Conservation (phyloP, 2,329 filamentous ascomycete species). For the Endoconidiophora polonica region DNA sequence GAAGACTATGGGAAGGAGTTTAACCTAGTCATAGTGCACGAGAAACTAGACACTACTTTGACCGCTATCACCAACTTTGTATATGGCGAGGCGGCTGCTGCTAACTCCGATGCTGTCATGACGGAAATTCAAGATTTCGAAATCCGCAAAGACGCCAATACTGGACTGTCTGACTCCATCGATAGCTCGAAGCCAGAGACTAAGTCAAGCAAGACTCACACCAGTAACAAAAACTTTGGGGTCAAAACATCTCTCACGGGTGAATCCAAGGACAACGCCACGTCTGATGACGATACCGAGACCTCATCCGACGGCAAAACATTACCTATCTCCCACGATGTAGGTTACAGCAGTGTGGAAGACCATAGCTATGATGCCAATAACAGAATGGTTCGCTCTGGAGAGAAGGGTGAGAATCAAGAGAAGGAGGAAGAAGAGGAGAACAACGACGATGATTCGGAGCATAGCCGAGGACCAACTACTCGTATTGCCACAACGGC, state of each 20-base stretch:
- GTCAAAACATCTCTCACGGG: too few species aligned
- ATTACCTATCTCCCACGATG: too few species aligned
- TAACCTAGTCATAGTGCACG: conserved; percentile 16
- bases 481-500: too few species aligned
- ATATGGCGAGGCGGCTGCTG: conserved; percentile 13
- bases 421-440: not conserved
- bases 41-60: conserved; percentile 16
- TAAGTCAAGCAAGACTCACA: too few species aligned
- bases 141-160: not conserved
- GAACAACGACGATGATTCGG: not conserved
- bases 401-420: too few species aligned
- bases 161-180: not conserved
- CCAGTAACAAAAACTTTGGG: too few species aligned
- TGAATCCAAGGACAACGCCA: too few species aligned
- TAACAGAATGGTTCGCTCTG: too few species aligned
- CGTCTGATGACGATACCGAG: not conserved
- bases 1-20: conserved; percentile 12
- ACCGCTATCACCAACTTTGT: conserved; percentile 18
- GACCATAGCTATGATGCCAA: not conserved
- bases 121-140: not conserved
- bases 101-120: not conserved
- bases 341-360: not conserved
- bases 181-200: not conserved
- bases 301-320: not conserved
- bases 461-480: too few species aligned